Conservation (phyloP, 1,284 basidiomycete genomes). For the Chiua sp. region DNA sequence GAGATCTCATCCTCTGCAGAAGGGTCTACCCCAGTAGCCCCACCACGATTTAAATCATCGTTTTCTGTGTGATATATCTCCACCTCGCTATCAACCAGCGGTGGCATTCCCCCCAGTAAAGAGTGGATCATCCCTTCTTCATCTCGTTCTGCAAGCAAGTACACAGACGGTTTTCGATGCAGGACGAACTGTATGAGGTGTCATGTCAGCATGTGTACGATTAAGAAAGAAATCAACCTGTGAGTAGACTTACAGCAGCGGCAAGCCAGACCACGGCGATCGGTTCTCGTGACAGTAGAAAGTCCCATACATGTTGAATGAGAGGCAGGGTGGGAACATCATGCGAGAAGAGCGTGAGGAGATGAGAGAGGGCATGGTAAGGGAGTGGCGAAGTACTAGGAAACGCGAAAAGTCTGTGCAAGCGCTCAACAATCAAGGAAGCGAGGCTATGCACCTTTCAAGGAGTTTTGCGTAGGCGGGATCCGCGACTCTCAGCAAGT, state of each 20-base stretch:
- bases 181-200: conserved; percentile 57
- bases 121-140: conserved; percentile 90
- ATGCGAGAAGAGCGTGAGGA: conserved; percentile 91
- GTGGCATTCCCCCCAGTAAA: conserved; percentile 73
- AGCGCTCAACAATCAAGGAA: conserved; percentile 3
- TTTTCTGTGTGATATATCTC: conserved; percentile 15
- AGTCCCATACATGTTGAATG: conserved; percentile 91
- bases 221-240: background rate
- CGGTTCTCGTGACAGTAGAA: conserved; percentile 82
- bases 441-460: conserved; percentile 58
- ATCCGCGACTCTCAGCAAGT: conserved; percentile 73
- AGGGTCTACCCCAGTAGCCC: background rate
- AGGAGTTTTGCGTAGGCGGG: conserved; percentile 70
- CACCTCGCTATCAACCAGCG: conserved; percentile 55
- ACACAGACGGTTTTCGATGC: conserved; percentile 62
- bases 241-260: conserved; percentile 66
- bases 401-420: conserved; percentile 1
- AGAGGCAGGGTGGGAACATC: conserved; percentile 85
- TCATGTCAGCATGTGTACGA: conserved; percentile 8
- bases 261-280: conserved; percentile 83
- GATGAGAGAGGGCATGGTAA: conserved; percentile 89
- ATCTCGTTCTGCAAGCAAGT: conserved; percentile 59
- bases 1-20: conserved; percentile 2
- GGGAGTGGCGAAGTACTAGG: conserved; percentile 68
- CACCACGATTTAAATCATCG: background rate